Conservation (phyloP, 2,329 filamentous ascomycete genomes). For the Xylaria sp. region DNA sequence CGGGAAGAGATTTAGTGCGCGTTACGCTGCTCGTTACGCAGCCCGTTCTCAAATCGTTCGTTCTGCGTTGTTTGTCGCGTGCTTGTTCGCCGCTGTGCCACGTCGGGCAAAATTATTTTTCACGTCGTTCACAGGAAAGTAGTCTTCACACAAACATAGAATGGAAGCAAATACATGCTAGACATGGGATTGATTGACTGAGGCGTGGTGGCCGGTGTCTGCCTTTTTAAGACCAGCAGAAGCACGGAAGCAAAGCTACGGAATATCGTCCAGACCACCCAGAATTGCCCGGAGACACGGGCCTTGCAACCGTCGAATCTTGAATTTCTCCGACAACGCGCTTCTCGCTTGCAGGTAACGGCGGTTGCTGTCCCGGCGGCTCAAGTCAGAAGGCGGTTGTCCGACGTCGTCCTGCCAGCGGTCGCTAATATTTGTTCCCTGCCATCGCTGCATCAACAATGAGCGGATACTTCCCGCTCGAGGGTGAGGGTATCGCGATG, state of each 20-base stretch:
- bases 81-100: not conserved
- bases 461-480: not conserved
- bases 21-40: not conserved
- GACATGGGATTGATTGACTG: not conserved
- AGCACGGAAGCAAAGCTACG: slow-evolving; percentile 17
- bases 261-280: slow-evolving; percentile 1
- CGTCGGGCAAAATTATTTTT: not conserved
- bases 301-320: slow-evolving; percentile 39
- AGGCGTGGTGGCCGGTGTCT: not conserved
- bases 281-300: slow-evolving; percentile 39
- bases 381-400: slow-evolving; percentile 25
- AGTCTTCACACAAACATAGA: slow-evolving; percentile 10
- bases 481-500: not conserved
- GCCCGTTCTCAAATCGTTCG: not conserved
- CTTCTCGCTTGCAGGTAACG: slow-evolving; percentile 33
- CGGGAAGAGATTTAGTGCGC: slow-evolving; percentile 19
- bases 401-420: slow-evolving; percentile 22
- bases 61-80: not conserved
- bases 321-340: slow-evolving; percentile 30
- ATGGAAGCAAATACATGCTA: not conserved
- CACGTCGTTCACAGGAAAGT: slow-evolving; percentile 13
- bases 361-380: slow-evolving; percentile 34
- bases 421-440: slow-evolving; percentile 8
- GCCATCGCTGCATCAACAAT: not conserved
- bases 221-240: slow-evolving; percentile 7